Conservation (phyloP, 306 rosid species). For the Carpinus fangiana region DNA sequence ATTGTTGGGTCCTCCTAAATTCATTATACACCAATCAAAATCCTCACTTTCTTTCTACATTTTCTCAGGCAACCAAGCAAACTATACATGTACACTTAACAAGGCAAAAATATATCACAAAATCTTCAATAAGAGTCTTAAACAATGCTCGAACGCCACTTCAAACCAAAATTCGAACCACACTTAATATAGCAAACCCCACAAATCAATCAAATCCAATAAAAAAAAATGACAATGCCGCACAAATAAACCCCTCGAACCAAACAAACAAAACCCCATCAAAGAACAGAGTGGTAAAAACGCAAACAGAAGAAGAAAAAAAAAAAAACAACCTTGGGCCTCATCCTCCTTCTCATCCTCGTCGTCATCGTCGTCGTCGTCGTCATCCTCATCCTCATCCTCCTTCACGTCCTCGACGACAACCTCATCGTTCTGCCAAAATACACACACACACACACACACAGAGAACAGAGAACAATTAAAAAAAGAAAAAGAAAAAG, state of each 20-base stretch:
- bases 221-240: background rate
- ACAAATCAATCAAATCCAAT: background rate
- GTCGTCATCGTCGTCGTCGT: constrained; percentile 51
- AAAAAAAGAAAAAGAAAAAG: background rate
- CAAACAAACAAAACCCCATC: background rate
- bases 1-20: background rate
- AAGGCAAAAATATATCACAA: background rate
- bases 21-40: background rate
- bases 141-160: background rate
- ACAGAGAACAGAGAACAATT: background rate
- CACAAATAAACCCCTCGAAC: background rate
- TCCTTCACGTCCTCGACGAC: constrained; percentile 77
- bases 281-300: background rate
- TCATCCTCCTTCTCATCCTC: constrained; percentile 63
- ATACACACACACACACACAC: background rate
- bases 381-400: constrained; percentile 54
- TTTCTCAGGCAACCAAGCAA: background rate
- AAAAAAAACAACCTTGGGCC: constrained; percentile 42
- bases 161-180: background rate
- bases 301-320: background rate
- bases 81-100: background rate
- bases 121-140: background rate
- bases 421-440: constrained; percentile 51
- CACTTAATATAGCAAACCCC: background rate
- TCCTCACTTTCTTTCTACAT: background rate